phyloP scores from a whole-genome alignment of 306 rosid species.

The Pterocarpus macrocarpus region DNA sequence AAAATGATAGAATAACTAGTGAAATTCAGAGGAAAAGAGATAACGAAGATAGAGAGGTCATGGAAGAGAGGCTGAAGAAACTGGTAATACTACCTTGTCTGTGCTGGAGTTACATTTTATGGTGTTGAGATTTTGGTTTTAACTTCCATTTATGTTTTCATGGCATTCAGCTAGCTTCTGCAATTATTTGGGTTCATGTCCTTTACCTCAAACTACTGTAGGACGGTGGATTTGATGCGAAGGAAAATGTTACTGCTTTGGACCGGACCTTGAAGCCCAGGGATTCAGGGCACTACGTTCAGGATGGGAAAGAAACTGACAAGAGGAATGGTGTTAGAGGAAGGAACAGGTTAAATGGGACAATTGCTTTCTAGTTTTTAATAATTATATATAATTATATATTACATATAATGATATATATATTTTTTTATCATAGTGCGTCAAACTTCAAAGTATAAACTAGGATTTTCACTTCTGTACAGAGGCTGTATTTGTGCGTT shows the following conservation, averaged over 20 bases:
- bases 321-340: conserved; percentile 78
- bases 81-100: conserved; percentile 77
- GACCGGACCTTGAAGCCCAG: conserved; percentile 64
- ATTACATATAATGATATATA: background rate
- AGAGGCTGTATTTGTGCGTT: conserved; percentile 20
- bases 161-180: conserved; percentile 99
- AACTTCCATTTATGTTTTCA: conserved; percentile 87
- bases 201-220: conserved; percentile 99
- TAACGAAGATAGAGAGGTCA: conserved; percentile 78
- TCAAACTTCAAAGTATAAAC: conserved; percentile 15
- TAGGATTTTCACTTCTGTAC: conserved; percentile 20
- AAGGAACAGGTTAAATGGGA: conserved; percentile 67
- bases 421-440: background rate
- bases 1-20: conserved; percentile 76
- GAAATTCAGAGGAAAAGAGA: conserved; percentile 91
- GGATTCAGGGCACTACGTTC: conserved; percentile 60
- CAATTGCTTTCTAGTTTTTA: conserved; percentile 2
- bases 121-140: conserved; percentile 73
- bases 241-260: conserved; percentile 61
- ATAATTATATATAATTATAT: background rate
- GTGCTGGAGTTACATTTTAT: conserved; percentile 74
- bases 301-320: conserved; percentile 64
- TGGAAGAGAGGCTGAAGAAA: conserved; percentile 77
- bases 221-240: conserved; percentile 88
- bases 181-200: conserved; percentile 99